A percentile compares a stretch with the other conserved stretches of the same genome.
These are phyloP conservation scores for Haematococcus sp. DNA, from an alignment of 139 green algal species.

Conservation along the genomic window DNA sequence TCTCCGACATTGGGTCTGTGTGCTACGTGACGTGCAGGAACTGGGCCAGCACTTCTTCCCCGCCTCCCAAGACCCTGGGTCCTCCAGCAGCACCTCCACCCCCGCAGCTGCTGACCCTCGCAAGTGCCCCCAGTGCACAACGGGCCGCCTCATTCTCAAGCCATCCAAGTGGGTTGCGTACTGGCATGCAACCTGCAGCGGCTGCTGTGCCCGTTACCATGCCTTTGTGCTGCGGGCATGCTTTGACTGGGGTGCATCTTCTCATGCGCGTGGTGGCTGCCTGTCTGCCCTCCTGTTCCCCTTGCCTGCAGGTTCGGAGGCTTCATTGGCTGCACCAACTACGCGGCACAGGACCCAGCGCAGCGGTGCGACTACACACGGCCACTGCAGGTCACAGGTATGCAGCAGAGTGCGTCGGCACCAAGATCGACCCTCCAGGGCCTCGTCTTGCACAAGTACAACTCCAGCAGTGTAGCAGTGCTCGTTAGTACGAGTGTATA, in stretches of 20 bases:
- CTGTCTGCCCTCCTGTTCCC: no score
- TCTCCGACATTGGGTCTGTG: no score
- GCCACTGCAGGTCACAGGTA: conserved; percentile 23
- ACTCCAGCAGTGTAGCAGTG: no score
- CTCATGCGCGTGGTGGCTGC: neutral
- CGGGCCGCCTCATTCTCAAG: conserved; percentile 59
- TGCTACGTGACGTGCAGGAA: neutral
- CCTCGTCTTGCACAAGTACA: no score
- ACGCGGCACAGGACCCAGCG: neutral
- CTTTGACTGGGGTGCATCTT: neutral
- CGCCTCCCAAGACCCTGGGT: neutral
- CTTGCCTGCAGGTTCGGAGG: conserved; percentile 18
- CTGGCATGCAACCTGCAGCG: conserved; percentile 59
- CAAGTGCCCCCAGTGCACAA: conserved; percentile 53
- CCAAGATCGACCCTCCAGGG: neutral
- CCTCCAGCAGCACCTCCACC: no score
- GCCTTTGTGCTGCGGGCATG: neutral
- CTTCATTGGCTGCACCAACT: conserved; percentile 45
- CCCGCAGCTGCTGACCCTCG: conserved; percentile 18
- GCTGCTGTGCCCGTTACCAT: conserved; percentile 3
- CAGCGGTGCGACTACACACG: conserved; percentile 40
- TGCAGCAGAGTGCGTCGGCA: neutral
- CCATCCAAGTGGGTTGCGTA: conserved; percentile 20
- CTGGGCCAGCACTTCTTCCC: conserved; percentile 24
- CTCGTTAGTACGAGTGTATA: no score